Percentiles rank a stretch among this genome's conserved stretches.
phyloP scores from a whole-genome alignment of 768 basidiomycete species.

The Tylopilus subfusipes region DNA sequence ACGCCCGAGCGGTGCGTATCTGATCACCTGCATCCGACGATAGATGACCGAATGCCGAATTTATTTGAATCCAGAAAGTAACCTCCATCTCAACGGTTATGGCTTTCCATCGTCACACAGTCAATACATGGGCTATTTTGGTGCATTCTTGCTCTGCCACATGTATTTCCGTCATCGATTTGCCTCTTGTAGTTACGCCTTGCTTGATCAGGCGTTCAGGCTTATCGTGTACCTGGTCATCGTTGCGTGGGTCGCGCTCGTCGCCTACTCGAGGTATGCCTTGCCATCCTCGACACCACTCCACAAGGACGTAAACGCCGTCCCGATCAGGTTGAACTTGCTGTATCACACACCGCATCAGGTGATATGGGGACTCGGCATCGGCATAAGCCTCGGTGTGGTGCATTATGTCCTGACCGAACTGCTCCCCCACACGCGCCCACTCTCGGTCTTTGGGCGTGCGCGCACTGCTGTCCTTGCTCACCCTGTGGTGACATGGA shows the following conservation, averaged over 20 bases:
- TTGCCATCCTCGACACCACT: not conserved
- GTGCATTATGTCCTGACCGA: slow-evolving; percentile 55
- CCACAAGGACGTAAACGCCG: not conserved
- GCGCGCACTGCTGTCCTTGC: slow-evolving; percentile 46
- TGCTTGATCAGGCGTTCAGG: slow-evolving; percentile 54
- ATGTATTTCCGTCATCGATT: slow-evolving; percentile 68
- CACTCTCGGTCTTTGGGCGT: slow-evolving; percentile 51
- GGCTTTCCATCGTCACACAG: slow-evolving; percentile 89
- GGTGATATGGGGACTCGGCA: slow-evolving; percentile 68
- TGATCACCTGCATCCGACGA: not conserved
- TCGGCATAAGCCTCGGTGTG: slow-evolving; percentile 56
- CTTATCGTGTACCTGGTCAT: slow-evolving; percentile 46
- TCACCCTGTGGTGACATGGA: slow-evolving; percentile 60
- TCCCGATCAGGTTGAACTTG: slow-evolving; percentile 52
- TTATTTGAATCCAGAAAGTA: slow-evolving; percentile 8
- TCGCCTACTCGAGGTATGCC: slow-evolving; percentile 81
- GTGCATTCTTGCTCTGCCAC: slow-evolving; percentile 72
- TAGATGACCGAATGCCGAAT: not conserved
- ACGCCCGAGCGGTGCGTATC: slow-evolving; percentile 57
- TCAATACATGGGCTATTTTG: slow-evolving; percentile 88
- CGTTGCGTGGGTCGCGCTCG: slow-evolving; percentile 53
- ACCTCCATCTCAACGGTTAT: slow-evolving; percentile 53
- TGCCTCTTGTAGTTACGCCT: slow-evolving; percentile 43
- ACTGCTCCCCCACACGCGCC: slow-evolving; percentile 52
- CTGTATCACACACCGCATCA: slow-evolving; percentile 73